Conservation (phyloP, 768 basidiomycete species). For the Rhodosporidiobolus sp. region DNA sequence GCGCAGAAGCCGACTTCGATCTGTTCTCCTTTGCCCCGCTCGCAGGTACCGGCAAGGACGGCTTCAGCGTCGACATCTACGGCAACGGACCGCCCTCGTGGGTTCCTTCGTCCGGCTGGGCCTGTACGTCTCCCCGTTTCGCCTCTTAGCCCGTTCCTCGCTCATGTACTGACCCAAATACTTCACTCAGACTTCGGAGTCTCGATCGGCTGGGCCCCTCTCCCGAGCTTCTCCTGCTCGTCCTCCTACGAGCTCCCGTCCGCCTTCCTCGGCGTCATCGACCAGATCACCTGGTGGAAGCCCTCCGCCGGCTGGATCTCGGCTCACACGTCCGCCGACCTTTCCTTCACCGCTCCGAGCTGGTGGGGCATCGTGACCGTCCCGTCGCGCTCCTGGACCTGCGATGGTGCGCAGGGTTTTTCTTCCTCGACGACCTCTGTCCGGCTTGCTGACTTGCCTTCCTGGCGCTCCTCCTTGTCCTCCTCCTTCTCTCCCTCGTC, state of each 20-base stretch:
- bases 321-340: not conserved
- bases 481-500: not conserved
- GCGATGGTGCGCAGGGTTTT: no score
- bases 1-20: no score
- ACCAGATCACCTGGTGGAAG: conserved; percentile 6
- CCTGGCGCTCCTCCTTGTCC: no score
- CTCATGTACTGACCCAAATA: no score
- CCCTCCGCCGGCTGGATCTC: conserved; percentile 6
- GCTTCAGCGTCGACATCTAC: conserved; percentile 7
- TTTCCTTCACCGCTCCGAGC: not conserved
- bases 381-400: not conserved
- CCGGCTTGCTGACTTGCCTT: not conserved
- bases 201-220: conserved; percentile 8
- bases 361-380: not conserved
- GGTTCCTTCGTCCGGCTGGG: conserved; percentile 20
- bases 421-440: no score
- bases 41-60: conserved; percentile 21
- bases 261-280: not conserved
- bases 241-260: not conserved
- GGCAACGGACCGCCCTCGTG: conserved; percentile 21
- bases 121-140: no score
- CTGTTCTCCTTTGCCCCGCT: no score
- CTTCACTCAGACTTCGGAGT: no score
- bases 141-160: no score
- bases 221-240: not conserved